These are phyloP conservation scores for Podaxis rugospora DNA, from an alignment of 768 basidiomycete genomes.

Conservation along the genomic window DNA sequence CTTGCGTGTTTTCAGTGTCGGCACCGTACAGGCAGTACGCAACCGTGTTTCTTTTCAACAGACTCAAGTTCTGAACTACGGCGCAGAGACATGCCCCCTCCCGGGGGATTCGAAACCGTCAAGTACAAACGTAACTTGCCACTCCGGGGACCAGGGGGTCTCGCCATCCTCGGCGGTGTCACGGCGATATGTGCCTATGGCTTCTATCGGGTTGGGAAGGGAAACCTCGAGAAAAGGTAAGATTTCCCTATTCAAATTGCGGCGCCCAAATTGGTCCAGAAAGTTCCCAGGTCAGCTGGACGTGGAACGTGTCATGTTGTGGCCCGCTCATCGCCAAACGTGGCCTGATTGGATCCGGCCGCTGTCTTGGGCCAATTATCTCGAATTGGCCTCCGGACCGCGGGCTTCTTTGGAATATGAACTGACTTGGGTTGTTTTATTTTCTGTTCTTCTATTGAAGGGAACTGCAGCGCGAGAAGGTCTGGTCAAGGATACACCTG, in stretches of 20 bases:
- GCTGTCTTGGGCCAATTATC: slow-evolving; percentile 39
- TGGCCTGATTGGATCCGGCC: slow-evolving; percentile 63
- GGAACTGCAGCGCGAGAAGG: slow-evolving; percentile 89
- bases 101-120: slow-evolving; percentile 88
- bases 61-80: background rate
- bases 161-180: slow-evolving; percentile 83
- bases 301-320: slow-evolving; percentile 60
- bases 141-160: slow-evolving; percentile 79
- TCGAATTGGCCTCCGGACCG: slow-evolving; percentile 32
- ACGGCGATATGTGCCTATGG: slow-evolving; percentile 84
- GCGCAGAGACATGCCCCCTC: slow-evolving; percentile 89
- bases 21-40: slow-evolving; percentile 61
- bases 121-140: slow-evolving; percentile 97
- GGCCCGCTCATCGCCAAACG: slow-evolving; percentile 69
- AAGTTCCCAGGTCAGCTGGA: slow-evolving; percentile 46
- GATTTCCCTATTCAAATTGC: slow-evolving; percentile 26
- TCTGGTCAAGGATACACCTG: slow-evolving; percentile 94
- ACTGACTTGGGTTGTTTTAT: slow-evolving; percentile 34
- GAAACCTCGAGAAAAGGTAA: slow-evolving; percentile 90
- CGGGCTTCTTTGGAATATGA: slow-evolving; percentile 32
- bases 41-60: slow-evolving; percentile 18
- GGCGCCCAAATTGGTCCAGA: slow-evolving; percentile 9
- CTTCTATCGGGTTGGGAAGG: slow-evolving; percentile 87
- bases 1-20: slow-evolving; percentile 39
- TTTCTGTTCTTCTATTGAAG: slow-evolving; percentile 41